A percentile compares a stretch with the other conserved stretches of the same genome.
These are phyloP conservation scores for Fusarium pseudonygamai DNA, from an alignment of 2,329 filamentous ascomycete species.

Conservation along the genomic window DNA sequence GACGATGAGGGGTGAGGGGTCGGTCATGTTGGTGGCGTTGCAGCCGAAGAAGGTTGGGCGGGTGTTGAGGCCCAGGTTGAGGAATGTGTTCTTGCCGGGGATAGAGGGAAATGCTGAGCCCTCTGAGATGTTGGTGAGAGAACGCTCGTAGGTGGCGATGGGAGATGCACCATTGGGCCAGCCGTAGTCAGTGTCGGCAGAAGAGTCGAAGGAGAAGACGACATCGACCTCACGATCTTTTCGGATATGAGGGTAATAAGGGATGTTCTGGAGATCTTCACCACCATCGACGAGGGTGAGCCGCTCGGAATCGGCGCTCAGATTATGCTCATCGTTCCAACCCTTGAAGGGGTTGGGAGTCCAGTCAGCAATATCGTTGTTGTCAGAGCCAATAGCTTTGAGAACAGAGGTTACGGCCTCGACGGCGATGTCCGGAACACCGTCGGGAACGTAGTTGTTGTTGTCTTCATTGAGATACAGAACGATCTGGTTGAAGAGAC, in stretches of 20 bases:
- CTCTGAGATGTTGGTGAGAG: constrained; percentile 57
- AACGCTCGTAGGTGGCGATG: constrained; percentile 65
- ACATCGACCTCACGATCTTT: constrained; percentile 65
- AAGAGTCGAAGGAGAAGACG: constrained; percentile 72
- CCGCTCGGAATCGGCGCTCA: constrained; percentile 54
- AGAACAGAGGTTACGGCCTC: constrained; percentile 62
- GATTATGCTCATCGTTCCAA: constrained; percentile 59
- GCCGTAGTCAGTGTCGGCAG: constrained; percentile 65
- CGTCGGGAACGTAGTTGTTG: constrained; percentile 60
- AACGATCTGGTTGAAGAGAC: constrained; percentile 77
- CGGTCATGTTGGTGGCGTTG: constrained; percentile 63
- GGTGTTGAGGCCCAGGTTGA: constrained; percentile 66
- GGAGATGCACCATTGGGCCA: constrained; percentile 71
- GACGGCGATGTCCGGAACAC: constrained; percentile 53
- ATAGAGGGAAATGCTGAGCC: constrained; percentile 67
- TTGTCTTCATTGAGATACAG: constrained; percentile 71
- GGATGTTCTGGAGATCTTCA: constrained; percentile 82
- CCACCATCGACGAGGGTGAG: constrained; percentile 85
- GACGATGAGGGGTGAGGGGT: constrained; percentile 74
- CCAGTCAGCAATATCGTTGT: constrained; percentile 81
- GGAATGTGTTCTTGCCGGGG: constrained; percentile 64
- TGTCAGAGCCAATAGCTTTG: constrained; percentile 61
- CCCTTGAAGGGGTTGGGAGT: constrained; percentile 67
- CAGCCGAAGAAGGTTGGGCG: constrained; percentile 73
- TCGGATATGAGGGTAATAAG: constrained; percentile 71